Evolutionary conservation across 345 rosid genomes (phyloP).

Genomic region (Gossypium mustelinum): DNA sequence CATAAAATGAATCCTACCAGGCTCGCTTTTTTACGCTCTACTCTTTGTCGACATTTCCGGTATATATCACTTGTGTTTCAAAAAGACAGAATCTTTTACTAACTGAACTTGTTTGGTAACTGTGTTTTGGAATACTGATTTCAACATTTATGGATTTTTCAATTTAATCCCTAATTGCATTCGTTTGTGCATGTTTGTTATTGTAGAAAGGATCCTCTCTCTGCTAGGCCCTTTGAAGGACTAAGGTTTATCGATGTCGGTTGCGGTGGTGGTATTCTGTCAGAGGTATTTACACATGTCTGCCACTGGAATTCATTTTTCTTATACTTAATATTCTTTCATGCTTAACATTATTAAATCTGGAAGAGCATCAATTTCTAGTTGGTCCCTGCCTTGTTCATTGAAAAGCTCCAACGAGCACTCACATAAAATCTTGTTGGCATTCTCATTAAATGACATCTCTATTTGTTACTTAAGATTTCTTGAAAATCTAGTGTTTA

Average conservation of each 20-base stretch:
- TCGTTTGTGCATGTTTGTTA: neutral
- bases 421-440: too few species aligned
- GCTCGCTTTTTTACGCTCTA: conserved; percentile 85
- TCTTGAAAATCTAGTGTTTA: too few species aligned
- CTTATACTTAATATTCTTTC: neutral
- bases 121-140: neutral
- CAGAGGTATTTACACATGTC: conserved; percentile 52
- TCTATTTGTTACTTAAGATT: too few species aligned
- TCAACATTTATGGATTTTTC: neutral
- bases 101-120: neutral
- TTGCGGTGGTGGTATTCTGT: conserved; percentile 93
- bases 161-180: neutral
- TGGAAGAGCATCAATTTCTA: too few species aligned
- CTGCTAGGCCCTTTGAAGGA: conserved; percentile 82
- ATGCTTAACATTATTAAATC: neutral
- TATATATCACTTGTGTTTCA: conserved; percentile 13
- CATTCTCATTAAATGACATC: too few species aligned
- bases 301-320: neutral
- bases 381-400: too few species aligned
- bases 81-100: neutral
- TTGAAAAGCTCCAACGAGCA: too few species aligned
- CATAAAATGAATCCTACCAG: conserved; percentile 83
- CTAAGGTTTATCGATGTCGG: conserved; percentile 73
- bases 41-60: conserved; percentile 86
- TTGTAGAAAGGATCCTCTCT: conserved; percentile 68